Evolutionary conservation across 345 rosid genomes (phyloP), one percentile per base, ranked within the genome.

Genomic region (Geranium brycei): DNA sequence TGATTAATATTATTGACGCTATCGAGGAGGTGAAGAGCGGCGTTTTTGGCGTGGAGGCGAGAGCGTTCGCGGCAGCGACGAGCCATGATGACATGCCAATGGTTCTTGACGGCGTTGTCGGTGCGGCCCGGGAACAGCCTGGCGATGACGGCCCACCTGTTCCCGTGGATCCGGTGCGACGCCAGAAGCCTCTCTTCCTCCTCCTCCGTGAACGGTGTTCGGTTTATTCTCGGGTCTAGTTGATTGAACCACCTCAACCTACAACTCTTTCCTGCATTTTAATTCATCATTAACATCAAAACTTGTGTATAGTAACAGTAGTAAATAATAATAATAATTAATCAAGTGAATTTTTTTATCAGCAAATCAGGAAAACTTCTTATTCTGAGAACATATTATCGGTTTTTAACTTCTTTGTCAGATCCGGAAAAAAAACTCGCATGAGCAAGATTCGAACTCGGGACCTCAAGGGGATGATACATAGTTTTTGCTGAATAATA

Each of bases 241-340:
- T 88, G 96, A 70, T 86, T 88, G 70, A 77, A 88, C 96, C 96
- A 88, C 71, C 96, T 84, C 67, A 88, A 81, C 80, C 96, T 84
- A 68, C 90, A 88, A 61, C 96, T 86, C 73, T 88, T 88, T 31
- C 91, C 95, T 88, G 73, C 28, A 23, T 23, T 23, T 23, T 23
- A 23, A 23, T n/a, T n/a, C n/a, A n/a, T n/a, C n/a, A n/a, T n/a
- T n/a, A n/a, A n/a, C n/a, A n/a, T n/a, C n/a, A n/a, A n/a, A n/a
- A n/a, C n/a, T n/a, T n/a, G n/a, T n/a, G n/a, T n/a, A n/a, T n/a
- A n/a, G n/a, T n/a, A n/a, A n/a, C n/a, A n/a, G n/a, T n/a, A n/a
- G n/a, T n/a, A n/a, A n/a, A n/a, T n/a, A n/a, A n/a, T n/a, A n/a
- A n/a, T n/a, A n/a, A n/a, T n/a, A n/a, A n/a, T n/a, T n/a, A n/a